A percentile compares a stretch with the other conserved stretches of the same genome.
phyloP scores from a whole-genome alignment of 179 eudicot species.

The Gypsophila paniculata region DNA sequence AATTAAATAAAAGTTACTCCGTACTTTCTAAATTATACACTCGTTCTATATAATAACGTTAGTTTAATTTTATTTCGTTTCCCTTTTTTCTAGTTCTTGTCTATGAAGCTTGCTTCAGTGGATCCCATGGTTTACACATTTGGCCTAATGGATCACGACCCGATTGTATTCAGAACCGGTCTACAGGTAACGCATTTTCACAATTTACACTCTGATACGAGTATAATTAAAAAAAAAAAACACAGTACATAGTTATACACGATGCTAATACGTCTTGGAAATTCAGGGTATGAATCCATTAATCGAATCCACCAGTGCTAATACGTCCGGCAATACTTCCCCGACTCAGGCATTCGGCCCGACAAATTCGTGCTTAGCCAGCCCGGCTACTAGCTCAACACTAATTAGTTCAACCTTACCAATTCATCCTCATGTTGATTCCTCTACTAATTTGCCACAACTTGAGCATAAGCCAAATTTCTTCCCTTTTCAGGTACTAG shows the following conservation, averaged over 20 bases:
- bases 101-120: constrained; percentile 69
- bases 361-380: constrained; percentile 17
- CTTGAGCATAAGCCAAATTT: constrained; percentile 35
- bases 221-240: no score
- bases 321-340: constrained; percentile 18
- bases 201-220: no score
- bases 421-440: constrained; percentile 30
- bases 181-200: constrained; percentile 30
- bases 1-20: no score
- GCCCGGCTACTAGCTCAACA: constrained; percentile 29
- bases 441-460: constrained; percentile 33
- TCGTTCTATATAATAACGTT: not conserved
- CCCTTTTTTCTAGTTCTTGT: constrained; percentile 53
- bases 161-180: constrained; percentile 35
- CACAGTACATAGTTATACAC: not conserved
- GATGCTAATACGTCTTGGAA: constrained; percentile 7
- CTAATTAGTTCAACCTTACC: constrained; percentile 20
- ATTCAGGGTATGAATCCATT: constrained; percentile 35
- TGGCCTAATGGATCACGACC: constrained; percentile 54
- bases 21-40: no score
- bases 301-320: constrained; percentile 27
- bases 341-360: constrained; percentile 4
- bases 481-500: constrained; percentile 29
- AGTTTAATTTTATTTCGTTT: not conserved
- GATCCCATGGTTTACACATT: constrained; percentile 71